phyloP scores from a whole-genome alignment of 495 filamentous ascomycete genomes.

The Filosporella fistucella region DNA sequence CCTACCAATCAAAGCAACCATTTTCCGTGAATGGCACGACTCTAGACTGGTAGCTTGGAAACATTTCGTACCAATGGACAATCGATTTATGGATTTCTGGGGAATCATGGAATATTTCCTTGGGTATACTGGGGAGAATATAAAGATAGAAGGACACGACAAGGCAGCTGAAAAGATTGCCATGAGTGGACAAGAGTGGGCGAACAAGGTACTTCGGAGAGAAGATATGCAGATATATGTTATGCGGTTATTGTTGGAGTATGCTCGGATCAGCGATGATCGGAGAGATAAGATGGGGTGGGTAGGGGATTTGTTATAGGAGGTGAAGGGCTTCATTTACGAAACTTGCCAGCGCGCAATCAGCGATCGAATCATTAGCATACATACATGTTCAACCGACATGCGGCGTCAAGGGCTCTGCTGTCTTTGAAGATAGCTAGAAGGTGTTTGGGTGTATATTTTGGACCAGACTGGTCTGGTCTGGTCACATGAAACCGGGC shows the following conservation, averaged over 20 bases:
- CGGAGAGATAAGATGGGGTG: constrained; percentile 62
- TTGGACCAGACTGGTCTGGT: too few relatives aligned
- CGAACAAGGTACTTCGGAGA: constrained; percentile 57
- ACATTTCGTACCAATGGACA: constrained; percentile 85
- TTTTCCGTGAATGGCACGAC: constrained; percentile 76
- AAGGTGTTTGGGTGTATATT: too few relatives aligned
- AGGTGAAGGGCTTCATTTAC: too few relatives aligned
- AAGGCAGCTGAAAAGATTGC: constrained; percentile 58
- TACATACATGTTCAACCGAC: too few relatives aligned
- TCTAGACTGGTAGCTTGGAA: constrained; percentile 63
- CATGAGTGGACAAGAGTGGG: constrained; percentile 59
- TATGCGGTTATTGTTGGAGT: constrained; percentile 65
- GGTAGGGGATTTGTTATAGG: constrained; percentile 39
- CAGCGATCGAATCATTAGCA: too few relatives aligned
- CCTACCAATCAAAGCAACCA: constrained; percentile 65
- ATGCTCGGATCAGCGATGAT: constrained; percentile 62
- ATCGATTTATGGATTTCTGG: constrained; percentile 69
- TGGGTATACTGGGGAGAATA: constrained; percentile 40
- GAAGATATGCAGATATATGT: constrained; percentile 75
- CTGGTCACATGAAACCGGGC: too few relatives aligned
- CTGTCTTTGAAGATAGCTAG: too few relatives aligned
- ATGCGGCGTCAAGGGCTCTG: too few relatives aligned
- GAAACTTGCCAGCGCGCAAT: too few relatives aligned
- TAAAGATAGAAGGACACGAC: constrained; percentile 44
- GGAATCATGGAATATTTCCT: constrained; percentile 78